Evolutionary conservation across 257 asterid genomes (phyloP).

Genomic region (Lycium barbarum): DNA sequence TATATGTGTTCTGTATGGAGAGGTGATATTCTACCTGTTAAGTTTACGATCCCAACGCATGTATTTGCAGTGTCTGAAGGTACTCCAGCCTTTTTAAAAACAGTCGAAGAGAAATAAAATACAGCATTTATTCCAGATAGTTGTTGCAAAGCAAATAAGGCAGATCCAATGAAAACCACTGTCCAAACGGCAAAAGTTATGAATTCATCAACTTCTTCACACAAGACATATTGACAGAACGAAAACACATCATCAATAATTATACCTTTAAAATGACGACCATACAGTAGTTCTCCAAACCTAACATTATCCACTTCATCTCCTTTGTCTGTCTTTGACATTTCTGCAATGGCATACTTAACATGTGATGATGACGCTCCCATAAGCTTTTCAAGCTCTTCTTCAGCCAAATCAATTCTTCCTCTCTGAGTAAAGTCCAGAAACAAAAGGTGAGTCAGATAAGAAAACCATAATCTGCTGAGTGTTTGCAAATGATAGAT

Average conservation of each 20-base stretch:
- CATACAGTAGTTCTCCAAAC: slow-evolving; percentile 68
- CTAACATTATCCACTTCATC: slow-evolving; percentile 66
- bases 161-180: slow-evolving; percentile 84
- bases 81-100: slow-evolving; percentile 87
- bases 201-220: not conserved
- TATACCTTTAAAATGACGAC: slow-evolving; percentile 75
- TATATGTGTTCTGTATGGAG: not conserved
- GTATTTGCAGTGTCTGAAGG: slow-evolving; percentile 85
- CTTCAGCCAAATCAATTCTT: slow-evolving; percentile 76
- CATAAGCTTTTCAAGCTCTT: slow-evolving; percentile 75
- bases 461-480: not conserved
- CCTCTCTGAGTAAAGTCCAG: slow-evolving; percentile 64
- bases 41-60: slow-evolving; percentile 76
- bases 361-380: slow-evolving; percentile 71
- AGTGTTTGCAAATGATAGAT: not conserved
- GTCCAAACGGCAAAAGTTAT: slow-evolving; percentile 39
- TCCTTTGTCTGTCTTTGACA: slow-evolving; percentile 71
- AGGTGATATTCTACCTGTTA: slow-evolving; percentile 60
- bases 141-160: slow-evolving; percentile 83
- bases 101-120: slow-evolving; percentile 92
- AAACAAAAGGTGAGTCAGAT: not conserved
- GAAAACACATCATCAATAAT: not conserved
- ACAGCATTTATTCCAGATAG: slow-evolving; percentile 98
- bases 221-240: slow-evolving; percentile 24
- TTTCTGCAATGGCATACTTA: slow-evolving; percentile 72